Percentiles rank a stretch among this genome's conserved stretches.
phyloP scores from a whole-genome alignment of 441 rosid genomes.

The Arabidopsis hybrid region DNA sequence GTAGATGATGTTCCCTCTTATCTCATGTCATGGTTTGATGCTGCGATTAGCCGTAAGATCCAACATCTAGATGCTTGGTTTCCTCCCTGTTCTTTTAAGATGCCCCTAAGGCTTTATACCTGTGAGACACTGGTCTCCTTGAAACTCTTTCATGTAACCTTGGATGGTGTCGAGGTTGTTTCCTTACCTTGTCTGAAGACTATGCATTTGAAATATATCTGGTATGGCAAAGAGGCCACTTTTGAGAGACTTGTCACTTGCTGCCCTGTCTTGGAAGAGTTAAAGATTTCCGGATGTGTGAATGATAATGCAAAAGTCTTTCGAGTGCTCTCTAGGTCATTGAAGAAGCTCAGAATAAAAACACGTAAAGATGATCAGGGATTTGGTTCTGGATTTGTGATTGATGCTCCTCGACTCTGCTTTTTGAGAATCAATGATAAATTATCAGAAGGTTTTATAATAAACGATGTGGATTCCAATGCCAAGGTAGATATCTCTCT shows the following conservation, averaged over 20 bases:
- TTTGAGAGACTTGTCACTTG: background rate
- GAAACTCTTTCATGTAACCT: background rate
- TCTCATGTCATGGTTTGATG: background rate
- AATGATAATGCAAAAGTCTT: too few species aligned
- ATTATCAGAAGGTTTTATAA: background rate
- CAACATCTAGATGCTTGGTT: slow-evolving; percentile 1
- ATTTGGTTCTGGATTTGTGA: background rate
- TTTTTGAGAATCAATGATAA: background rate
- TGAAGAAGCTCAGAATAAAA: background rate
- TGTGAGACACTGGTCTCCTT: background rate
- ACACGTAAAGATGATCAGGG: too few species aligned
- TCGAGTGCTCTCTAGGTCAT: background rate
- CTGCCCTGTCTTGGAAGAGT: background rate
- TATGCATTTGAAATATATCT: background rate
- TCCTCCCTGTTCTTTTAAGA: background rate
- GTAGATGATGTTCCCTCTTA: background rate
- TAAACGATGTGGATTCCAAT: background rate
- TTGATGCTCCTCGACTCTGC: slow-evolving; percentile 18
- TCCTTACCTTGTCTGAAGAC: background rate
- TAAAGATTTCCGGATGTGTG: background rate
- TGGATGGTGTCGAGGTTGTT: background rate
- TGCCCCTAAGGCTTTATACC: background rate
- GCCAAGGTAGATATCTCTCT: background rate
- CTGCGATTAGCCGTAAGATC: background rate
- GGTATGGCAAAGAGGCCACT: background rate